phyloP scores from a whole-genome alignment of 2,329 filamentous ascomycete species.

The Penicillium digitatum region DNA sequence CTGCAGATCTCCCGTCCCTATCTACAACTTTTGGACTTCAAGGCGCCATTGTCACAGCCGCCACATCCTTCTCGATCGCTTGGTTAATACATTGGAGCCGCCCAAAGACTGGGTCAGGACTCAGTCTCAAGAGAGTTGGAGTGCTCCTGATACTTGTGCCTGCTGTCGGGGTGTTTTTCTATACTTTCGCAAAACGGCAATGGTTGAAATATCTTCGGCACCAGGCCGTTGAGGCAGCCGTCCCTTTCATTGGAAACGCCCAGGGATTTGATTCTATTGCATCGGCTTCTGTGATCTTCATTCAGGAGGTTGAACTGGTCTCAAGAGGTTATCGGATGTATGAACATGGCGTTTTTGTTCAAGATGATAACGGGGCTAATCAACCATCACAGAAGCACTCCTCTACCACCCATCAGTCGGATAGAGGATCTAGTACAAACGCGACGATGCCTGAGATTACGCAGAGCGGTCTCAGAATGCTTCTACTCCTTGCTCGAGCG shows the following conservation, averaged over 20 bases:
- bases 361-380: slow-evolving; percentile 7
- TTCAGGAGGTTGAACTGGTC: slow-evolving; percentile 94
- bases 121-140: slow-evolving; percentile 41
- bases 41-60: slow-evolving; percentile 63
- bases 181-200: slow-evolving; percentile 70
- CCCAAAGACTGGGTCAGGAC: slow-evolving; percentile 52
- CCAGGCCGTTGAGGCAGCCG: slow-evolving; percentile 67
- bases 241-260: slow-evolving; percentile 65
- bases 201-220: slow-evolving; percentile 76
- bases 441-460: slow-evolving; percentile 74
- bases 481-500: slow-evolving; percentile 67
- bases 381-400: slow-evolving; percentile 63
- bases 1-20: slow-evolving; percentile 31
- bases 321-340: slow-evolving; percentile 84
- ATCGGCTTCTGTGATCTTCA: slow-evolving; percentile 70
- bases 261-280: slow-evolving; percentile 77
- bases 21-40: slow-evolving; percentile 54
- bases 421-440: slow-evolving; percentile 78
- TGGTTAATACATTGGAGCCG: slow-evolving; percentile 68
- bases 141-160: slow-evolving; percentile 47
- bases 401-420: slow-evolving; percentile 85
- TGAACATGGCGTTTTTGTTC: slow-evolving; percentile 31
- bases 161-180: slow-evolving; percentile 56
- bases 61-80: slow-evolving; percentile 57
- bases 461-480: slow-evolving; percentile 67